Conservation (phyloP, 495 filamentous ascomycete genomes). For the Schizothecium vesticola region DNA sequence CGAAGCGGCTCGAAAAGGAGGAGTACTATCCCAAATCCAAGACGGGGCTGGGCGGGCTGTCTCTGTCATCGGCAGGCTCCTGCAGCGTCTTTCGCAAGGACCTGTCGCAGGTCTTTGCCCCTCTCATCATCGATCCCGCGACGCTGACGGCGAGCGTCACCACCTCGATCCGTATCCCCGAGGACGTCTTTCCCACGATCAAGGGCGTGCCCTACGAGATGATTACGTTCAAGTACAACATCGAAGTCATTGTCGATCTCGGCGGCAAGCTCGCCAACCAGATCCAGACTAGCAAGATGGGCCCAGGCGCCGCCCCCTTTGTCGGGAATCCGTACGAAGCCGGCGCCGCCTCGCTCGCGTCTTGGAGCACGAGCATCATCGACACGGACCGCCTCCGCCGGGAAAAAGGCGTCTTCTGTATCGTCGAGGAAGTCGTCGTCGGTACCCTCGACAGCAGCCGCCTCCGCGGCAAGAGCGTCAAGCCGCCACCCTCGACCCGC, state of each 20-base stretch:
- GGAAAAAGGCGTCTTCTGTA: constrained; percentile 80
- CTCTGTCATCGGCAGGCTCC: constrained; percentile 71
- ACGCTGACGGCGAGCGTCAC: constrained; percentile 73
- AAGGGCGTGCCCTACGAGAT: constrained; percentile 79
- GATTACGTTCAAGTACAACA: constrained; percentile 89
- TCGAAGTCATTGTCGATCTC: constrained; percentile 88
- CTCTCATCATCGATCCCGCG: constrained; percentile 75
- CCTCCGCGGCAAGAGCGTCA: constrained; percentile 46
- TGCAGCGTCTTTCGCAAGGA: constrained; percentile 92
- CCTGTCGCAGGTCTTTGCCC: constrained; percentile 76
- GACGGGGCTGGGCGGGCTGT: constrained; percentile 72
- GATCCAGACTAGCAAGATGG: constrained; percentile 38
- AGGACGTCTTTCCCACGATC: constrained; percentile 90
- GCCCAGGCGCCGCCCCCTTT: constrained; percentile 10
- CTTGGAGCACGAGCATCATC: constrained; percentile 72
- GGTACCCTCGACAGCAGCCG: constrained; percentile 77
- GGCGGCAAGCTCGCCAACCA: constrained; percentile 73
- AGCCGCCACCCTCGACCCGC: constrained; percentile 21
- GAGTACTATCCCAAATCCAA: constrained; percentile 73
- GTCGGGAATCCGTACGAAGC: constrained; percentile 28
- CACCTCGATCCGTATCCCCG: constrained; percentile 77
- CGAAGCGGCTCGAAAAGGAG: constrained; percentile 59
- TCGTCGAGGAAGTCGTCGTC: constrained; percentile 78
- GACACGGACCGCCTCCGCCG: constrained; percentile 82
- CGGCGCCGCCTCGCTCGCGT: constrained; percentile 32